Evolutionary conservation across 805 yeast species (phyloP), one percentile per base, ranked within the genome.

Genomic region (Isabelozyma pseudorhagii): DNA sequence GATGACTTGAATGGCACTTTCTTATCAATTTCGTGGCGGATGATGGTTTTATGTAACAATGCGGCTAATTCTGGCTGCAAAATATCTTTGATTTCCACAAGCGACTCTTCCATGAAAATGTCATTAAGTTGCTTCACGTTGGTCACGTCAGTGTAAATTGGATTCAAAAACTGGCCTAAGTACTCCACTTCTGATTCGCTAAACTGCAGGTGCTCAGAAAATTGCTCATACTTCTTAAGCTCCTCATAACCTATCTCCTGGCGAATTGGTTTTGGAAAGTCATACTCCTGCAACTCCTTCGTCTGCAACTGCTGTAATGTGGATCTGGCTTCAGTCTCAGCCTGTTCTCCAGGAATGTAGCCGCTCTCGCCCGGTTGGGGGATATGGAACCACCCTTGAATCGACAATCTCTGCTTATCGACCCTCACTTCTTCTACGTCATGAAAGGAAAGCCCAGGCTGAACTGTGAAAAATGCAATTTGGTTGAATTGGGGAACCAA

Each of bases 311-410:
- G 93, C 61, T 87, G 90, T 53, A 91, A 77, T 0, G 97, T 89
- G 41, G 90, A 82, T 59, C 78, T 76, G 0, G 87, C 85, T 57
- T 85, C 91, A 1, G 88, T 83, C 38, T 74, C 81, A 60, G 85
- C 93, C 64, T 89, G 91, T 62, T 90, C 97, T 5, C 96, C 96
- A 38, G 81, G 82, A 15, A 83, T 78, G 61, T 67, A 93, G 0
- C 97, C 98, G 34, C 80, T 83, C 68, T 94, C 99, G 8, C 96
- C 97, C 9, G 72, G 72, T 64, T 94, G 98, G 3, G 99, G 99
- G 46, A 92, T 89, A 67, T 94, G 99, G 64, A 93, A 96, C 99
- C 99, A 96, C 1, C 99, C 99, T 61, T 94, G 97, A 52, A 94
- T 89, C 0, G 97, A 89, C 36, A 94, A 72, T 61, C 99, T 79